Conservation (phyloP, 768 basidiomycete species). For the Termitomyces sp. region DNA sequence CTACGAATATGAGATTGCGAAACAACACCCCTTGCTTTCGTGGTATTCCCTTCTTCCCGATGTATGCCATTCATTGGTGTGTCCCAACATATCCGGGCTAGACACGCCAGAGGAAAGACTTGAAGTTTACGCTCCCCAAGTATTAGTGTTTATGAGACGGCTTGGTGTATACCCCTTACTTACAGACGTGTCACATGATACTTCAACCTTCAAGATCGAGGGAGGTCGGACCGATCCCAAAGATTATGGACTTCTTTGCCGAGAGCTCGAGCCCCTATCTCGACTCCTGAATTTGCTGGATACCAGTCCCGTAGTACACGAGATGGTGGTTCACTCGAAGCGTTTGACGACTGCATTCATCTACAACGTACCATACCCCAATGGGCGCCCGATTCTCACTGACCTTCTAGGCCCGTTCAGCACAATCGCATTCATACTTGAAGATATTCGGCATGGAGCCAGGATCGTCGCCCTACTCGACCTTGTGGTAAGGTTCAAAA, state of each 20-base stretch:
- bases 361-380: background rate
- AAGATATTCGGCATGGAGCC: background rate
- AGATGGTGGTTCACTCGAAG: background rate
- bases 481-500: constrained; percentile 1
- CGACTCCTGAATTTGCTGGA: background rate
- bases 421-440: background rate
- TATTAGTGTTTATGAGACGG: constrained; percentile 1
- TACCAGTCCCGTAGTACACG: background rate
- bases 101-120: background rate
- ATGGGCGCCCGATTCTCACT: background rate
- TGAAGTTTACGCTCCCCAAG: constrained; percentile 1
- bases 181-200: background rate
- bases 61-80: background rate
- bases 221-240: background rate
- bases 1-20: background rate
- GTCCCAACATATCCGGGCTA: background rate
- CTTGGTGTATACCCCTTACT: background rate
- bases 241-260: background rate
- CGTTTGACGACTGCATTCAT: background rate
- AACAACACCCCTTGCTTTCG: background rate
- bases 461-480: background rate
- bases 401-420: constrained; percentile 1
- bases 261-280: constrained; percentile 3
- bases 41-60: constrained; percentile 5
- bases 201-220: background rate